phyloP scores from a whole-genome alignment of 2,329 filamentous ascomycete genomes.

The Cladosporium oxysporum region DNA sequence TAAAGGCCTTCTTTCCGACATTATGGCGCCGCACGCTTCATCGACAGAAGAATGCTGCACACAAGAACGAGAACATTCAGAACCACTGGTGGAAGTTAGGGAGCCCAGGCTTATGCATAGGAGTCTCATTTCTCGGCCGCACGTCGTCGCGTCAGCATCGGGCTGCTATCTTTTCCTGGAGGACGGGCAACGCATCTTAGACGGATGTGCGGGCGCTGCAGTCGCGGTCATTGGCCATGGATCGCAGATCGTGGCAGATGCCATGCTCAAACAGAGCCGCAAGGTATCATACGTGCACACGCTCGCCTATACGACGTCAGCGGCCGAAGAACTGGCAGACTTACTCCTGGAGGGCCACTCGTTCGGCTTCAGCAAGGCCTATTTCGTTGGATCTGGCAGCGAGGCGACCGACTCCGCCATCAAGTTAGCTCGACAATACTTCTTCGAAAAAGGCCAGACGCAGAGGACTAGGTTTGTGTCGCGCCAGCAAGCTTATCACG shows the following conservation, averaged over 20 bases:
- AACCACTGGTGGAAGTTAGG: background rate
- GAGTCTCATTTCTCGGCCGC: background rate
- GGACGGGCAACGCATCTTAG: conserved; percentile 60
- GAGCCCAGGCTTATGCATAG: background rate
- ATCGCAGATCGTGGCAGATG: conserved; percentile 51
- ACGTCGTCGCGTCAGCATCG: background rate
- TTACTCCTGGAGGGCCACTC: conserved; percentile 52
- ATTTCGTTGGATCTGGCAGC: conserved; percentile 59
- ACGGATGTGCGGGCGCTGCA: conserved; percentile 71
- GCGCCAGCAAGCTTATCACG: conserved; percentile 66
- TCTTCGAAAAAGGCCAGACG: conserved; percentile 53
- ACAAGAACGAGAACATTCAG: background rate
- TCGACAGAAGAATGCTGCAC: background rate
- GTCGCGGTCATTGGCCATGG: conserved; percentile 68
- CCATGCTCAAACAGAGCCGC: conserved; percentile 60
- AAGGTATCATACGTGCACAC: conserved; percentile 60
- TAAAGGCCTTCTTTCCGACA: background rate
- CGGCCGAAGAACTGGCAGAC: conserved; percentile 54
- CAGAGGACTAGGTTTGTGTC: conserved; percentile 61
- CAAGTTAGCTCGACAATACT: conserved; percentile 66
- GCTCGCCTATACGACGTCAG: conserved; percentile 56
- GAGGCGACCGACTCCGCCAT: conserved; percentile 67
- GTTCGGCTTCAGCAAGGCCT: conserved; percentile 44
- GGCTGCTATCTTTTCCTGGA: background rate
- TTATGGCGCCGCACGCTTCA: background rate